A percentile compares a stretch with the other conserved stretches of the same genome.
These are phyloP conservation scores for Phytophthora vignae DNA, from an alignment of 352 stramenopile species.

Conservation along the genomic window DNA sequence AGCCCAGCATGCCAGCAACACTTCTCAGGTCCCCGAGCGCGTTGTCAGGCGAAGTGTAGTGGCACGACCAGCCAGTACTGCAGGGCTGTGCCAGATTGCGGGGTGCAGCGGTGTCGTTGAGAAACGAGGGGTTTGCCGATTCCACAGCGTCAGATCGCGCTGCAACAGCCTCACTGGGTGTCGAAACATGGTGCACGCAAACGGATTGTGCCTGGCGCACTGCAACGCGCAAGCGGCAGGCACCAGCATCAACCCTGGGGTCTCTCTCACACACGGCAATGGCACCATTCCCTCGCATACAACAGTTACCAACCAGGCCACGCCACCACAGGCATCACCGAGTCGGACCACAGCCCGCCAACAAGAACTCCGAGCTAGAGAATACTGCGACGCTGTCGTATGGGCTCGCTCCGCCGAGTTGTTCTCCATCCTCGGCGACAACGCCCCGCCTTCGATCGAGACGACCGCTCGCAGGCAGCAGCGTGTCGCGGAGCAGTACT, in stretches of 20 bases:
- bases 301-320: background rate
- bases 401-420: constrained; percentile 4
- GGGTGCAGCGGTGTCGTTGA: background rate
- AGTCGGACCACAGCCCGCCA: constrained; percentile 1
- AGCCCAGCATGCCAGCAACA: background rate
- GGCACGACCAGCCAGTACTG: background rate
- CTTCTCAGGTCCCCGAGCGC: background rate
- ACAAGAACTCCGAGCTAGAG: constrained; percentile 12
- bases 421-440: constrained; percentile 3
- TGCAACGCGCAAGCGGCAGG: background rate
- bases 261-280: background rate
- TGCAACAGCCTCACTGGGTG: constrained; percentile 9
- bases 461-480: constrained; percentile 18
- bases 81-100: background rate
- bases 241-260: background rate
- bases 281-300: background rate
- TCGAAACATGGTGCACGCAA: background rate
- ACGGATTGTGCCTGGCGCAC: constrained; percentile 16
- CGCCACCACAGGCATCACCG: background rate
- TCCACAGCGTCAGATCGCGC: constrained; percentile 10
- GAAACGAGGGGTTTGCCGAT: constrained; percentile 1
- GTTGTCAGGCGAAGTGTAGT: background rate
- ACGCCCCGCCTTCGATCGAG: background rate
- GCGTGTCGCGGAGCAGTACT: constrained; percentile 12
- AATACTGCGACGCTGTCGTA: constrained; percentile 11